Evolutionary conservation across 176 grass and related monocot genomes (phyloP).

Genomic region (Puya raimondii): DNA sequence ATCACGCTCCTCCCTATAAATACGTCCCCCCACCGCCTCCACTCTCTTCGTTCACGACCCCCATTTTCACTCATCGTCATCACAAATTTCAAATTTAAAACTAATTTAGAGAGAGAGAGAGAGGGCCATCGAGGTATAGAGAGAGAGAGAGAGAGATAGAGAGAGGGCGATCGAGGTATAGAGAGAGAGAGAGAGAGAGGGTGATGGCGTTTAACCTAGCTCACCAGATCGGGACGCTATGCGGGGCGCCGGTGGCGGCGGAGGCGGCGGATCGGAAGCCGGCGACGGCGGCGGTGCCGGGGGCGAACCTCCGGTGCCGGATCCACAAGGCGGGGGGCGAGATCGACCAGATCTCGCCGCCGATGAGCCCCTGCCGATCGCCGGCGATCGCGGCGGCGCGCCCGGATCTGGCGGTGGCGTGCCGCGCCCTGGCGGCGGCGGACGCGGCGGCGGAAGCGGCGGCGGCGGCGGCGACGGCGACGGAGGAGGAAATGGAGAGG

Average conservation of each 20-base stretch:
- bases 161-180: not conserved
- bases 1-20: no score
- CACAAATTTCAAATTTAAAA: no score
- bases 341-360: slow-evolving; percentile 17
- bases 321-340: slow-evolving; percentile 8
- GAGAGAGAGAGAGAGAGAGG: not conserved
- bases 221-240: slow-evolving; percentile 36
- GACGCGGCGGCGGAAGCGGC: not conserved
- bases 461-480: not conserved
- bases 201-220: slow-evolving; percentile 60
- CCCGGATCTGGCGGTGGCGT: slow-evolving; percentile 31
- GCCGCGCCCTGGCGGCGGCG: slow-evolving; percentile 23
- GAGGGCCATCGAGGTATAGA: no score
- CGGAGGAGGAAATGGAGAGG: slow-evolving; percentile 7
- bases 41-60: no score
- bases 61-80: no score
- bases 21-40: no score
- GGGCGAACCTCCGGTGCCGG: slow-evolving; percentile 13
- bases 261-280: slow-evolving; percentile 4
- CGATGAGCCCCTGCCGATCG: slow-evolving; percentile 14
- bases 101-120: no score
- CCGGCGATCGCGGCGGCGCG: not conserved
- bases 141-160: no score
- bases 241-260: not conserved
- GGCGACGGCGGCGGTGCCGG: slow-evolving; percentile 2